Base-by-base conservation (phyloP, 768 basidiomycete genomes). In the Mycena epipterygia region DNA sequence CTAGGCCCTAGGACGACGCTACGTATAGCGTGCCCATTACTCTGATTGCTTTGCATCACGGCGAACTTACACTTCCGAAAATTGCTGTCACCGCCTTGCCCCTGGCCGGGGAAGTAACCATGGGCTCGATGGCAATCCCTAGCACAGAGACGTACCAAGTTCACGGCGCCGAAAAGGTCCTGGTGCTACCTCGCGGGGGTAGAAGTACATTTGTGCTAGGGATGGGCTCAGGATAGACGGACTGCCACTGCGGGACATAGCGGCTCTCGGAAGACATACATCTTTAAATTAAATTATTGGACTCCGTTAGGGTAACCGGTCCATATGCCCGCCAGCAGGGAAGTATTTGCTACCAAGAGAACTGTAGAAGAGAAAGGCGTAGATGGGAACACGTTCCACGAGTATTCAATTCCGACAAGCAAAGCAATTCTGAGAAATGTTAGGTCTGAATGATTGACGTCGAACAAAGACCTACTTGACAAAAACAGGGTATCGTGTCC, bases 381-480 rank as follows among this genome's bases (percentile, higher is more conserved):
- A 0, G 95, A 94, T 3, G 96, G 96, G 76, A 90, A 96, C 0
- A 92, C 86, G 70, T 96, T 94, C 95, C 96, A 98, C 1, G 93
- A 89, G 76, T 91, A 95, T 79, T 97, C 95, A 57, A 96, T 89
- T 17, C 80, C 84, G 1, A 83, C 58, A 41, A 95, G 82, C 14
- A 96, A 74, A 2, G 77, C 73, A 25, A 95, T 73, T 75, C 95
- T 97, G 44, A 8, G 76, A 17, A 46, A 53, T 61, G 37, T 42
- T 53, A n/a, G 56, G 52, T 48, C 53, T 44, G 19, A 70, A 30
- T 33, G 51, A 57, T 1, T n/a, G 62, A 74, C 41, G 30, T 57
- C 21, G 58, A 67, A 30, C 53, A 19, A 16, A 73, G 27, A 81
- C 88, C 70, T 76, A 94, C 95, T 90, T 93, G 41, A 93, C 21